These are phyloP conservation scores for Aspergillus sp. DNA, from an alignment of 2,329 filamentous ascomycete species.

Conservation along the genomic window DNA sequence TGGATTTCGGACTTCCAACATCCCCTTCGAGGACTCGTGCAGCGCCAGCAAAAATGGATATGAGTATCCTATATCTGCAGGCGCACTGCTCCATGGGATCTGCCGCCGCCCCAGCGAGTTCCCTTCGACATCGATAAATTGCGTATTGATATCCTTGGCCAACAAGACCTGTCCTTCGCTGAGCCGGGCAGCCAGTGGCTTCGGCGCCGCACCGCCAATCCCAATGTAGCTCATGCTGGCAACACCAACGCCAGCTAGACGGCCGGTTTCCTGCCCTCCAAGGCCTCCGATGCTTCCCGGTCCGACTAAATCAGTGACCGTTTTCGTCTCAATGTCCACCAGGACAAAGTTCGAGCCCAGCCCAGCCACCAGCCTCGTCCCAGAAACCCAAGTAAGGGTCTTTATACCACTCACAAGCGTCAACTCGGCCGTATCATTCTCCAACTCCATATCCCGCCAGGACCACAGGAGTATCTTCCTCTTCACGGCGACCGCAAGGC, in stretches of 20 bases:
- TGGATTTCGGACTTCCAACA: slow-evolving; percentile 88
- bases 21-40: slow-evolving; percentile 80
- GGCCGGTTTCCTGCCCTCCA: slow-evolving; percentile 66
- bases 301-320: slow-evolving; percentile 77
- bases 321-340: slow-evolving; percentile 77
- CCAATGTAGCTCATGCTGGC: slow-evolving; percentile 97
- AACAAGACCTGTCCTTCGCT: slow-evolving; percentile 83
- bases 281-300: slow-evolving; percentile 72
- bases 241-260: slow-evolving; percentile 81
- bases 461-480: slow-evolving; percentile 87
- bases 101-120: slow-evolving; percentile 82
- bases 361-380: slow-evolving; percentile 83
- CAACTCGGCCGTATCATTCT: slow-evolving; percentile 73
- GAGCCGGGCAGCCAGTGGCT: slow-evolving; percentile 82
- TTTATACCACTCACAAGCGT: slow-evolving; percentile 81
- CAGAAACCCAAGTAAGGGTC: slow-evolving; percentile 87
- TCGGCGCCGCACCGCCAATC: slow-evolving; percentile 87
- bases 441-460: slow-evolving; percentile 93
- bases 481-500: slow-evolving; percentile 91
- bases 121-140: slow-evolving; percentile 85
- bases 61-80: slow-evolving; percentile 91
- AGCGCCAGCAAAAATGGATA: slow-evolving; percentile 94
- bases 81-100: slow-evolving; percentile 87
- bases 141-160: slow-evolving; percentile 96
- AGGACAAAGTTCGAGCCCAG: slow-evolving; percentile 91